Conservation (phyloP, 2,329 filamentous ascomycete genomes). For the Penicillium sp. region DNA sequence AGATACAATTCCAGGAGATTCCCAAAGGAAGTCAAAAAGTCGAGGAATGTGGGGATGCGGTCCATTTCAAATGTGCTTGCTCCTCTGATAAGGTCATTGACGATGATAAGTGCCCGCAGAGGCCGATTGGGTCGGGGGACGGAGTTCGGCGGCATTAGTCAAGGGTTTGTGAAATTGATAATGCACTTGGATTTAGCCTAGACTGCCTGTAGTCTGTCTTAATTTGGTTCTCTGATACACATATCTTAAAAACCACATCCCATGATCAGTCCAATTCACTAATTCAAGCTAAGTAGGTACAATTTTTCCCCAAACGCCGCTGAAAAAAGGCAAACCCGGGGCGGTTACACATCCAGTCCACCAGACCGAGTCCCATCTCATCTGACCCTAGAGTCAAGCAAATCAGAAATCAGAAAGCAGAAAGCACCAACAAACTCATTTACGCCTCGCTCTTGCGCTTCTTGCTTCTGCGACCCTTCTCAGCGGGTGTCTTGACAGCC, state of each 20-base stretch:
- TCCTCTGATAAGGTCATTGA: slow-evolving; percentile 13
- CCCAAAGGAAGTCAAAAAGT: neutral
- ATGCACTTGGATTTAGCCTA: neutral
- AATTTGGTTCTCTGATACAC: neutral
- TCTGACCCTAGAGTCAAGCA: slow-evolving; percentile 3
- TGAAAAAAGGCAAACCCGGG: neutral
- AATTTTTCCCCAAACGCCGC: slow-evolving; percentile 7
- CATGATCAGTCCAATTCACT: slow-evolving; percentile 1
- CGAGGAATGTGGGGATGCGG: slow-evolving; percentile 21
- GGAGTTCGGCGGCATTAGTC: slow-evolving; percentile 24
- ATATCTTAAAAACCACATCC: neutral
- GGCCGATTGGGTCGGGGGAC: slow-evolving; percentile 23
- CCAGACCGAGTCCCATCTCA: slow-evolving; percentile 1
- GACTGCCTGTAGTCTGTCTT: neutral
- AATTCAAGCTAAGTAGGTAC: slow-evolving; percentile 1
- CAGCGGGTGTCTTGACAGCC: slow-evolving; percentile 32
- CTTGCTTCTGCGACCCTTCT: slow-evolving; percentile 44
- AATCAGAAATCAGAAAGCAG: slow-evolving; percentile 19
- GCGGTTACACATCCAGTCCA: slow-evolving; percentile 10
- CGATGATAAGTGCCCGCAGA: slow-evolving; percentile 22
- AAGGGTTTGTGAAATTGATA: slow-evolving; percentile 17
- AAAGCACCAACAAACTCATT: slow-evolving; percentile 14
- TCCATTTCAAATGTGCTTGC: slow-evolving; percentile 13
- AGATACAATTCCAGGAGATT: neutral
- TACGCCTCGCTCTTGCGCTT: slow-evolving; percentile 50